Evolutionary conservation across 495 filamentous ascomycete species (phyloP), one percentile per base, ranked within the genome.

Genomic region (Cercophora samala): DNA sequence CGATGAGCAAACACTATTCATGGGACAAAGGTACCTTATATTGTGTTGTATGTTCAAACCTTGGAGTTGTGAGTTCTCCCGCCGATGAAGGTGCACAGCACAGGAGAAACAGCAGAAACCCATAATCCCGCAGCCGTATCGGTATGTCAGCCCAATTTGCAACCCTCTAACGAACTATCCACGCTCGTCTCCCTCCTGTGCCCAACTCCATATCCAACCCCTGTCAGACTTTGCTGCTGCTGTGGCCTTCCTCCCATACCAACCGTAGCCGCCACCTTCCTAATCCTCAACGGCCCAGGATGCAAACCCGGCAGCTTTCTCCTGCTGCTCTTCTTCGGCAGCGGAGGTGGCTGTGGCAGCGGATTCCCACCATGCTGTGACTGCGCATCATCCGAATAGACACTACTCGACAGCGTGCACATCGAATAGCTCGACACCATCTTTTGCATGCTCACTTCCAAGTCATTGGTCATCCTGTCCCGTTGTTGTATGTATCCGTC

Each of bases 301-400:
- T 62, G 26, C 60, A 62, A 37, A 3, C 60, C 60, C 26, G 15
- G 9, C 60, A 62, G 24, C 32, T 29, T 62, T n/a, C 60, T 62
- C 29, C 26, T 62, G 29, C 60, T 62, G 29, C 60, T 62, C n/a
- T 62, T 62, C n/a, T 62, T 62, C 11, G 60, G 60, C 29, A 62
- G 29, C 60, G 60, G 60, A 4, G 60, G 25, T 0, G 32, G 29
- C 21, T 8, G 18, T 3, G 60, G 5, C 25, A 29, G 0, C 23
- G 58, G 24, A 23, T 8, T 26, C n/a, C 11, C 6, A 9, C 6
- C n/a, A 8, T 56, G 58, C 60, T 29, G 26, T 29, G 25, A 25
- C 18, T 13, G n/a, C 5, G 18, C 15, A 5, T 22, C 60, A 37
- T 62, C 26, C 60, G 60, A 62, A 17, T 46, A 62, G 11, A 62